Conservation (phyloP, 129 eudicot species). For the Erigeron canadensis region DNA sequence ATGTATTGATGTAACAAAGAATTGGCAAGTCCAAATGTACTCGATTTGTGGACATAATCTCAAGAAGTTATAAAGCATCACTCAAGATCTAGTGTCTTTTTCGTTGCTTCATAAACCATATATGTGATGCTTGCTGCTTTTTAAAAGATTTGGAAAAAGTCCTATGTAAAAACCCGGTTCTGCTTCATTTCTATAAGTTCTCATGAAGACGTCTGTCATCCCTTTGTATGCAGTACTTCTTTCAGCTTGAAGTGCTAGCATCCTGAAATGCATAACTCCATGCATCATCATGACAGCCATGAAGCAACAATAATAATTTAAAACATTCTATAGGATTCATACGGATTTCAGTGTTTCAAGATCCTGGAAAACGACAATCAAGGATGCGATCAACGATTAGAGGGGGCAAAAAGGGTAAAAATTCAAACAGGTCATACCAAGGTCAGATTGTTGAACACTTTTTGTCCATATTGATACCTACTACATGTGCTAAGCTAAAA, state of each 20-base stretch:
- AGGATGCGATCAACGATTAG: neutral
- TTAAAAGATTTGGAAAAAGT: conserved; percentile 88
- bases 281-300: neutral
- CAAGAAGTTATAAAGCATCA: conserved; percentile 34
- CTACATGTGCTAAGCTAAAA: neutral
- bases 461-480: neutral
- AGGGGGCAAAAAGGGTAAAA: neutral
- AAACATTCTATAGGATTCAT: conserved; percentile 10
- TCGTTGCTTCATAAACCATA: conserved; percentile 87
- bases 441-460: neutral
- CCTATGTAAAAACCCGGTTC: conserved; percentile 90
- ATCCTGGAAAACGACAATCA: neutral
- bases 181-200: conserved; percentile 72
- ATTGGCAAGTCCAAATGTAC: conserved; percentile 31
- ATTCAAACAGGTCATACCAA: neutral
- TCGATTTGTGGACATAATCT: conserved; percentile 22
- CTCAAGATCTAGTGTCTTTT: conserved; percentile 81
- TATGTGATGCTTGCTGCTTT: conserved; percentile 96
- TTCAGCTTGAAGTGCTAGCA: conserved; percentile 71
- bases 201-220: conserved; percentile 79
- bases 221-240: conserved; percentile 48
- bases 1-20: conserved; percentile 38
- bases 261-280: conserved; percentile 49
- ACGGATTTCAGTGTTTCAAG: neutral
- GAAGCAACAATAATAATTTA: neutral